Base-by-base conservation (phyloP, 129 eudicot species). In the Dittrichia graveolens region DNA sequence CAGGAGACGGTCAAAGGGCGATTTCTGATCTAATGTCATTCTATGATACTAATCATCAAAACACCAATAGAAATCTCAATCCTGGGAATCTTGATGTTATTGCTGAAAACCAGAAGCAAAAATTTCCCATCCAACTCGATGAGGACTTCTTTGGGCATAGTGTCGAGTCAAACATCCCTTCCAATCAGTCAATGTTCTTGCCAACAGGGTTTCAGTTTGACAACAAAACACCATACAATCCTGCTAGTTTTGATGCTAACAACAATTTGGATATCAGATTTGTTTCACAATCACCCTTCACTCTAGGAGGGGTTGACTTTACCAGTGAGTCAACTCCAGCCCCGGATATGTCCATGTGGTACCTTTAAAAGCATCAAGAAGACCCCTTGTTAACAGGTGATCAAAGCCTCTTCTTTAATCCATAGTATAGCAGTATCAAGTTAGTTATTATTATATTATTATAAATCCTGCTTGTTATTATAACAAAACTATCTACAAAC, bases 1-100 rank as follows among this genome's bases (percentile, higher is more conserved):
- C 94, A 0, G 94, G 84, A 58, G 94, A 88, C 42, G 94, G 84
- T 67, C 90, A 88, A 64, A 61, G 77, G 68, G 85, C 83, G 76
- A 88, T 88, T 37, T 65, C 87, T 56, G 90, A 88, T 13, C 90
- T 85, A 11, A 77, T 88, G 84, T 79, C 94, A 4, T 80, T 82
- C n/a, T 88, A 88, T 24, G 94, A 88, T 16, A 77, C 67, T 31
- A 88, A 85, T 68, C 78, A 68, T 57, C 96, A 83, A 65, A 80
- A 69, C 67, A 67, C 82, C 70, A 82, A 70, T 72, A 61, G 84
- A 18, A 71, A 67, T 50, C 50, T 67, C 49, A 69, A 59, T 19
- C 12, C 73, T 19, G 73, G 59, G 66, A 78, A 72, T 76, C 70
- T 78, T 6, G 78, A 80, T 41, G 56, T 78, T 65, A 38, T 67